These are phyloP conservation scores for Pichia ethanolica DNA, from an alignment of 805 yeast species.

Conservation along the genomic window DNA sequence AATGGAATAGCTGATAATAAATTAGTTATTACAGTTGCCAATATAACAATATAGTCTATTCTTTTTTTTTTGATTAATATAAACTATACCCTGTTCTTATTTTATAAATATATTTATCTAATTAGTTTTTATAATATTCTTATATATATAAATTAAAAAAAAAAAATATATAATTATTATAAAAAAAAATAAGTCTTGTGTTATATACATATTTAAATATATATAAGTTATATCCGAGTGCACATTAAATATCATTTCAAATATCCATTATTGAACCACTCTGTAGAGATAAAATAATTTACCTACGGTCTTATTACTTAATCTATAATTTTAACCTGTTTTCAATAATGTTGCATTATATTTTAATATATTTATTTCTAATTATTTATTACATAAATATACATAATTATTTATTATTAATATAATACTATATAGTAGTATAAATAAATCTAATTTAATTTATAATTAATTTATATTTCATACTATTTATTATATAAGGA, in stretches of 20 bases:
- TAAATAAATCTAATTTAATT: neutral
- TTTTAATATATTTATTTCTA: neutral
- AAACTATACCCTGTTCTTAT: neutral
- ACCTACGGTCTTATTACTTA: slow-evolving; percentile 1
- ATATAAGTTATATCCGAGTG: neutral
- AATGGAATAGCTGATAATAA: neutral
- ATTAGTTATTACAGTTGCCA: neutral
- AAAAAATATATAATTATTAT: neutral
- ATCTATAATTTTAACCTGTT: neutral
- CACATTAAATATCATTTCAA: neutral
- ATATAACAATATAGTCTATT: neutral
- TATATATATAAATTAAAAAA: too few species aligned
- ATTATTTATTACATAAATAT: neutral
- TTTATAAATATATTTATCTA: neutral
- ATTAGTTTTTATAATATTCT: neutral
- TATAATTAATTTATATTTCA: neutral
- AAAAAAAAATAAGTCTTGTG: neutral
- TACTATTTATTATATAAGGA: neutral
- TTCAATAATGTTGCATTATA: neutral
- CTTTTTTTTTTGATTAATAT: neutral
- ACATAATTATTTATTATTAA: neutral
- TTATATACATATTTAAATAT: neutral
- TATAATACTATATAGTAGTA: neutral
- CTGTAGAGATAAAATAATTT: neutral
- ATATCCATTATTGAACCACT: neutral